Evolutionary conservation across 2,329 filamentous ascomycete species (phyloP).

Genomic region (Zasmidium angulare): DNA sequence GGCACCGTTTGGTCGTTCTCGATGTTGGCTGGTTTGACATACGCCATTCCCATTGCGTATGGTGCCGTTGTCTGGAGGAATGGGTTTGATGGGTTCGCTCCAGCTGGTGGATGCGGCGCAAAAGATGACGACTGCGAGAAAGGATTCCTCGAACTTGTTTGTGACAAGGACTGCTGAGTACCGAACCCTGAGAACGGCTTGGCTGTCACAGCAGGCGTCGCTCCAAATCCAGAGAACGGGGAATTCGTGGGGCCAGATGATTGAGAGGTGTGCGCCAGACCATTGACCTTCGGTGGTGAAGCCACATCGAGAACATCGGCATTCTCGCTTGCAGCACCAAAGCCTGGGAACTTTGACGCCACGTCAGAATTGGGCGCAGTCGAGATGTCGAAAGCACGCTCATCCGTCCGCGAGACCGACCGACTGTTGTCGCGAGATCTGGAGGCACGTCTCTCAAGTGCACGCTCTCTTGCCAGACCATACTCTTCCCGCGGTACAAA

Average conservation of each 20-base stretch:
- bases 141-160: conserved; percentile 10
- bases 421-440: conserved; percentile 16
- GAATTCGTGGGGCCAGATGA: background rate
- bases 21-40: background rate
- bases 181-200: background rate
- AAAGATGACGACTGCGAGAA: conserved; percentile 18
- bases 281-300: background rate
- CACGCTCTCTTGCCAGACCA: conserved; percentile 33
- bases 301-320: background rate
- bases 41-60: background rate
- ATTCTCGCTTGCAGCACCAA: background rate
- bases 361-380: background rate
- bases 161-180: background rate
- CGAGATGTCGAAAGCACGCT: background rate
- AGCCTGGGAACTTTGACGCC: background rate
- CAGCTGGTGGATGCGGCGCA: background rate
- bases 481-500: conserved; percentile 39
- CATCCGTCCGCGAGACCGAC: conserved; percentile 17
- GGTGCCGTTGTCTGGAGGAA: conserved; percentile 12
- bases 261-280: background rate
- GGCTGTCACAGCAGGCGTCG: background rate
- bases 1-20: conserved; percentile 22
- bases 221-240: background rate
- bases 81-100: conserved; percentile 11
- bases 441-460: conserved; percentile 29